phyloP scores from a whole-genome alignment of 352 stramenopile species.

The Globisporangium middletonii region DNA sequence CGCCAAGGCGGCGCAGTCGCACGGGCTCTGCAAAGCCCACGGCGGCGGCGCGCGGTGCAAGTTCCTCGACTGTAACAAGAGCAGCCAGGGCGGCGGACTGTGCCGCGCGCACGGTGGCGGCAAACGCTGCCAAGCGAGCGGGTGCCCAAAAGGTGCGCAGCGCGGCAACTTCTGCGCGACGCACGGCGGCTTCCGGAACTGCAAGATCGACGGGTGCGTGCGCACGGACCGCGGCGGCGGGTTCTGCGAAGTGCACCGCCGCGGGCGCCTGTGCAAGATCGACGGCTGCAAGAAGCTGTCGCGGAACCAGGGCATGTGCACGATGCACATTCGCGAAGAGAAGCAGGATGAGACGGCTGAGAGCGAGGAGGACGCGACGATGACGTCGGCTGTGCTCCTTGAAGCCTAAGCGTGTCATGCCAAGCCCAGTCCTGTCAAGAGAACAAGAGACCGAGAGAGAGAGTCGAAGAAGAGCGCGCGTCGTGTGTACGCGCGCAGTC shows the following conservation, averaged over 20 bases:
- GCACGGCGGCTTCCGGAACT: constrained; percentile 83
- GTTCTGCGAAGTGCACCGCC: constrained; percentile 83
- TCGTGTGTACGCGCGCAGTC: neutral
- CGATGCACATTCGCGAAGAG: constrained; percentile 85
- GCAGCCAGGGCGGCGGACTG: constrained; percentile 65
- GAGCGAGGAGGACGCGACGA: constrained; percentile 6
- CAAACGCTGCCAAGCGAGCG: constrained; percentile 67
- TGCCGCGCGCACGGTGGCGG: constrained; percentile 75
- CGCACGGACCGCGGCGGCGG: constrained; percentile 76
- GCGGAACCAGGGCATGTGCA: constrained; percentile 85
- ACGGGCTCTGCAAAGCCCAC: constrained; percentile 82
- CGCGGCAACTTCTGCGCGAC: constrained; percentile 83
- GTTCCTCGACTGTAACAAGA: constrained; percentile 80
- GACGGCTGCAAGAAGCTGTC: constrained; percentile 86
- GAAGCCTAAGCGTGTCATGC: neutral
- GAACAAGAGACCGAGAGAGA: too few relatives aligned
- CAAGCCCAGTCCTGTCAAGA: too few relatives aligned
- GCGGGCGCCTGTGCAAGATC: constrained; percentile 73
- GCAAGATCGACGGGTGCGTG: constrained; percentile 78
- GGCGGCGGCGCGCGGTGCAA: constrained; percentile 80
- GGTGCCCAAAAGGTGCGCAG: constrained; percentile 76
- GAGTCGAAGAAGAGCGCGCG: too few relatives aligned
- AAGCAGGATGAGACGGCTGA: constrained; percentile 40
- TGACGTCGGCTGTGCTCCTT: neutral
- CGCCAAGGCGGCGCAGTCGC: constrained; percentile 80